Evolutionary conservation across 1,284 basidiomycete species (phyloP), one percentile per base, ranked within the genome.

Genomic region (Xerocomus nothofagi): DNA sequence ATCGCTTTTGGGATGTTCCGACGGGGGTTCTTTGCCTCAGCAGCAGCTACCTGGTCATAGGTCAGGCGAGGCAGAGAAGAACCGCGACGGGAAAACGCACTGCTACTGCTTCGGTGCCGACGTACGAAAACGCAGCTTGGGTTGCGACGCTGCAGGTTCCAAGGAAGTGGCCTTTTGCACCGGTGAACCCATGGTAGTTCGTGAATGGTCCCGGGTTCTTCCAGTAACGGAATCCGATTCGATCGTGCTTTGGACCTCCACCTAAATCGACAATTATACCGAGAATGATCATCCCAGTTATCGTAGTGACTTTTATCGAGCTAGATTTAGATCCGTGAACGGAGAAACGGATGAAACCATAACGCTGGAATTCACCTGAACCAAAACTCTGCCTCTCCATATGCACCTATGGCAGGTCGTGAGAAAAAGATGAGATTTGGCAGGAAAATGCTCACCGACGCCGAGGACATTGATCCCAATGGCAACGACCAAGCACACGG

Each of bases 31-130:
- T 48, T 63, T 7, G 65, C 59, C 34, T 81, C 79, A 15, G 74
- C 76, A 24, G 80, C 80, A 10, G 81, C 78, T 34, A 84, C 71
- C 63, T 65, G 20, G 1, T 4, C 3, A 33, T 15, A 7, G 27
- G 43, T 57, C 27, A 51, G 34, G 21, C 14, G 11, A 15, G 18
- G 39, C 0, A 43, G 24, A 24, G 9, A 26, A 12, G 8, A 4
- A 4, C 1, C 0, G 5, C 1, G n/a, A 42, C 0, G 10, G 31
- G 14, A 27, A 44, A 11, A 66, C 64, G 44, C 44, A 65, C 63
- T 18, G 79, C 81, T 26, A 84, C 77, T 46, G 81, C 76, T 60
- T 85, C 83, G 3, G 80, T 80, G 53, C 82, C 77, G 48, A 75
- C 71, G 61, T 75, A 82, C 15, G 75, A 75, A 68, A 83, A 83